Base-by-base conservation (phyloP, 495 filamentous ascomycete genomes). In the Penicillium fimorum region DNA sequence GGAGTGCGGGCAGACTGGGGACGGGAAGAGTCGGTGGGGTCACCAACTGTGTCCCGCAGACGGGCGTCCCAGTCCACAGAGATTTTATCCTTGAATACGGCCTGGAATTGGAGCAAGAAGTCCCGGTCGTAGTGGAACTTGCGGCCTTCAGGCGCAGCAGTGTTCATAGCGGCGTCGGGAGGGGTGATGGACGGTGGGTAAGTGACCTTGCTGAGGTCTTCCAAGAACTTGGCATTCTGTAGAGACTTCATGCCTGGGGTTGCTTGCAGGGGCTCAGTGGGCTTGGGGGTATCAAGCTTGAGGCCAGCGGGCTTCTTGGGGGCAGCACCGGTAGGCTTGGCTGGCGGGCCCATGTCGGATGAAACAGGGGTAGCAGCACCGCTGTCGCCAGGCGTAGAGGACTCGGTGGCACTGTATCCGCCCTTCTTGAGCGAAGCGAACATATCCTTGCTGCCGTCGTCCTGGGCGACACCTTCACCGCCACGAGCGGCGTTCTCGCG, bases 31-130 rank as follows among this genome's bases (percentile, higher is more conserved):
- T 58, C 41, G n/a, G 90, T 88, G 56, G 82, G 82, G 54, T 88
- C 92, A 53, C 92, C 91, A 40, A 99, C 84, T 25, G 86, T 88
- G 66, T 96, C 87, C 32, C 81, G 91, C 60, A 98, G 81, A 59
- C 90, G 90, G 47, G 81, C 73, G 52, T 92, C 87, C 85, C 96
- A 98, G 62, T 97, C 92, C 13, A 90, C 60, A 2, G 91, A 92
- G 10, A 94, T 94, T 72, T 97, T 96, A 73, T 98, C 94, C 52
- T 87, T 94, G 75, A 96, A 99, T 2, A 91, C 89, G 50, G 77
- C 76, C 76, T 97, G 87, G 81, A 99, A 99, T 67, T 99, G 95
- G n/a, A 97, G 79, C 72, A 99, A 77, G 81, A 99, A 99, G 47
- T 90, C 84, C 55, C 89, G 88, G 70, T 97, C 90, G 74, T 99